These are phyloP conservation scores for Coemansia furcata DNA, from an alignment of 192 early-diverging fungal species.

Conservation along the genomic window DNA sequence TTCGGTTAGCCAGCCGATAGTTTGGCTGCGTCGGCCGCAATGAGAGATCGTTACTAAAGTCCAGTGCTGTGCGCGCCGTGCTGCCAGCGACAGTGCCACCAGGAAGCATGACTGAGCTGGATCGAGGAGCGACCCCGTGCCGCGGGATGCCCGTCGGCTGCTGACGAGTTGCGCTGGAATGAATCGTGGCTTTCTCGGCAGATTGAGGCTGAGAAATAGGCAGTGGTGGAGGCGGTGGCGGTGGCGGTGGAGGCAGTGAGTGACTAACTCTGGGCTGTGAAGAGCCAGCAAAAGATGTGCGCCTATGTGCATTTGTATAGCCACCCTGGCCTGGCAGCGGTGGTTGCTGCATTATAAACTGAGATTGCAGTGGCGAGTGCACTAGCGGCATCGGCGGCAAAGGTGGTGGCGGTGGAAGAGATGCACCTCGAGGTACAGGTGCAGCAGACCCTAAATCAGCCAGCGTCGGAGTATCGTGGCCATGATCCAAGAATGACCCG, in stretches of 20 bases:
- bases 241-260: conserved; percentile 16
- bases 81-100: conserved; percentile 1
- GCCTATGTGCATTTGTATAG: not conserved
- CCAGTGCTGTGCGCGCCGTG: conserved; percentile 34
- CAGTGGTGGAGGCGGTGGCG: conserved; percentile 4
- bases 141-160: not conserved
- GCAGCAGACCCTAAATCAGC: not conserved
- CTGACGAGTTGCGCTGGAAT: not conserved
- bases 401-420: conserved; percentile 25
- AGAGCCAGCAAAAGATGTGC: not conserved
- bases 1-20: conserved; percentile 27
- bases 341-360: conserved; percentile 17
- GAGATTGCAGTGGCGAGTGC: conserved; percentile 9
- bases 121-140: not conserved
- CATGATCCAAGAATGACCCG: conserved; percentile 1
- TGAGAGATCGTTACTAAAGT: conserved; percentile 28
- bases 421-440: conserved; percentile 1
- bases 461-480: conserved; percentile 7
- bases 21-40: conserved; percentile 26
- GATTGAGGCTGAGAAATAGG: not conserved
- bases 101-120: not conserved
- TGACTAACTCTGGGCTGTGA: conserved; percentile 3
- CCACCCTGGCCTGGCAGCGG: conserved; percentile 9
- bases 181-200: not conserved
- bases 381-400: conserved; percentile 13